Conservation (phyloP, 2,329 filamentous ascomycete species). For the Penicillium sp. region DNA sequence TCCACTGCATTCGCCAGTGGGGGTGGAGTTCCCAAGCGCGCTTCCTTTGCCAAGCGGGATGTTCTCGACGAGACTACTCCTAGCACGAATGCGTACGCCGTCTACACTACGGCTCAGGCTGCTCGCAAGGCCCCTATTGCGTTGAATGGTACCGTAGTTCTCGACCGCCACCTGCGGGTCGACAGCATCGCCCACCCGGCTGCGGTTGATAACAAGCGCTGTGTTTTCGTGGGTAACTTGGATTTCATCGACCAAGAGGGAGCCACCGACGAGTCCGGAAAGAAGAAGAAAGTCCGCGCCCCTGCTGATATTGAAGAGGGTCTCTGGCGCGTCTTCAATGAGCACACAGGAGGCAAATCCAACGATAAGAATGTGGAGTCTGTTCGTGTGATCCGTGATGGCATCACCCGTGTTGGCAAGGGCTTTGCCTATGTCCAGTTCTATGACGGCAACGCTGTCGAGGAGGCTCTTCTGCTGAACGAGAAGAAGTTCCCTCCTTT, state of each 20-base stretch:
- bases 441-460: conserved; percentile 79
- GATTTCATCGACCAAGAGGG: conserved; percentile 93
- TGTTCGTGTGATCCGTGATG: conserved; percentile 85
- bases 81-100: conserved; percentile 89
- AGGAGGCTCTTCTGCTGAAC: conserved; percentile 81
- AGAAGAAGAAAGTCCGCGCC: conserved; percentile 67
- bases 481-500: conserved; percentile 91
- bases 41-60: conserved; percentile 86
- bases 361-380: conserved; percentile 76
- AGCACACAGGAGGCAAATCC: conserved; percentile 26
- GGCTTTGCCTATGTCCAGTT: conserved; percentile 98
- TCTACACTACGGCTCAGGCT: conserved; percentile 71
- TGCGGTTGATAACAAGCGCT: conserved; percentile 76
- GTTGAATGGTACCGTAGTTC: conserved; percentile 77
- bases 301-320: conserved; percentile 90
- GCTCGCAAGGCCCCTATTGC: conserved; percentile 70
- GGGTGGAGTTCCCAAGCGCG: conserved; percentile 76
- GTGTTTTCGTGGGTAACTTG: conserved; percentile 93
- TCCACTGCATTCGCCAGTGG: conserved; percentile 76
- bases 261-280: conserved; percentile 58
- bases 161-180: conserved; percentile 83
- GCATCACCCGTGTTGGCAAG: conserved; percentile 88
- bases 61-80: conserved; percentile 88
- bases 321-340: conserved; percentile 44
- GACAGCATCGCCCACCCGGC: conserved; percentile 87